Conservation (phyloP, 2,329 filamentous ascomycete species). For the Colletotrichum paranaense region DNA sequence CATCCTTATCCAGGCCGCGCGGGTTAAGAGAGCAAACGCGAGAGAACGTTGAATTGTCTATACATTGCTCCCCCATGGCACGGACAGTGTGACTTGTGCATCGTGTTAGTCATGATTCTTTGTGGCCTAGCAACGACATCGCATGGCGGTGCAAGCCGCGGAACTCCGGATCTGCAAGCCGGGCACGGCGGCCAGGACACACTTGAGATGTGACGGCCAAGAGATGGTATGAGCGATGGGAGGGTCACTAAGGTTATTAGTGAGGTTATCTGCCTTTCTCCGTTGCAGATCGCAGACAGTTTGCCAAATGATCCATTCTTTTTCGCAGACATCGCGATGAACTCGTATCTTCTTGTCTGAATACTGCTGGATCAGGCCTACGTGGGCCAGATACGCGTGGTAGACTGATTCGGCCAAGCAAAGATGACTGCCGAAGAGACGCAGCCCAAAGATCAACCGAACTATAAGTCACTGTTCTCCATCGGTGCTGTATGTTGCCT, state of each 20-base stretch:
- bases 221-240: background rate
- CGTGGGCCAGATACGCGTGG: background rate
- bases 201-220: slow-evolving; percentile 19
- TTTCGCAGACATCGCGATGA: background rate
- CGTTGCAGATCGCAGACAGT: background rate
- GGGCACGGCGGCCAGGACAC: slow-evolving; percentile 3
- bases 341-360: background rate
- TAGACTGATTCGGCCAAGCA: background rate
- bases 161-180: slow-evolving; percentile 24
- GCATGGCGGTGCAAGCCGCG: background rate
- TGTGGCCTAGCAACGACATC: slow-evolving; percentile 2
- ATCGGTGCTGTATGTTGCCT: background rate
- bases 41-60: background rate
- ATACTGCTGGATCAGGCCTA: background rate
- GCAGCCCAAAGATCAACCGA: background rate
- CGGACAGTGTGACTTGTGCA: background rate
- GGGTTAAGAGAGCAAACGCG: background rate
- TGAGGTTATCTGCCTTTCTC: background rate
- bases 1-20: background rate
- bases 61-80: background rate
- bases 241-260: background rate
- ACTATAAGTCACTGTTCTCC: background rate
- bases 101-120: background rate
- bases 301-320: background rate
- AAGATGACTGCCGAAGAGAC: background rate